phyloP scores from a whole-genome alignment of 805 yeast genomes.

The Naumovozyma baii region DNA sequence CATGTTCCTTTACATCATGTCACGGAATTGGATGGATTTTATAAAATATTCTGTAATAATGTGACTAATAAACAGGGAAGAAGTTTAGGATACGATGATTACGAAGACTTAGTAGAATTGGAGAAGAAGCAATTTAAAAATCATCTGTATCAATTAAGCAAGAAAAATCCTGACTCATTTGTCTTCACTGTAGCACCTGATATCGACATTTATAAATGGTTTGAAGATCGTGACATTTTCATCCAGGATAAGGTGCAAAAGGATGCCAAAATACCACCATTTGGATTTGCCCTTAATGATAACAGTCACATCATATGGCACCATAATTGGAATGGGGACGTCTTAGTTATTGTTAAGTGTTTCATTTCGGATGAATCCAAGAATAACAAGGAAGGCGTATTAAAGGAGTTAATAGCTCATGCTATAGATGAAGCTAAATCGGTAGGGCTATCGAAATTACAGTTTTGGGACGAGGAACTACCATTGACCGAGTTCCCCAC shows the following conservation, averaged over 20 bases:
- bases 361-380: slow-evolving; percentile 11
- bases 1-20: slow-evolving; percentile 33
- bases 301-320: slow-evolving; percentile 37
- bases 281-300: slow-evolving; percentile 26
- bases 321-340: slow-evolving; percentile 33
- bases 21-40: slow-evolving; percentile 16
- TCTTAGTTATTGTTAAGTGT: slow-evolving; percentile 24
- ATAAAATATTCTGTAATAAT: slow-evolving; percentile 10
- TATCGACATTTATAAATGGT: slow-evolving; percentile 35
- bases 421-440: slow-evolving; percentile 30
- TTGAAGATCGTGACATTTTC: slow-evolving; percentile 32
- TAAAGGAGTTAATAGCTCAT: slow-evolving; percentile 25
- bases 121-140: slow-evolving; percentile 19
- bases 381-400: slow-evolving; percentile 10
- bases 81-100: slow-evolving; percentile 26
- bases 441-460: slow-evolving; percentile 21
- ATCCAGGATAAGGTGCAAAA: slow-evolving; percentile 19
- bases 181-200: slow-evolving; percentile 32
- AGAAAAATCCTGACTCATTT: slow-evolving; percentile 15
- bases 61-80: slow-evolving; percentile 11
- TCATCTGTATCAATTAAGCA: slow-evolving; percentile 14
- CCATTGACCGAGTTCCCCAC: slow-evolving; percentile 20
- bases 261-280: slow-evolving; percentile 11
- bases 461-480: slow-evolving; percentile 36
- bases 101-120: slow-evolving; percentile 23